Evolutionary conservation across 1,284 basidiomycete species (phyloP).

Genomic region (Fomitopsis schrenkii): DNA sequence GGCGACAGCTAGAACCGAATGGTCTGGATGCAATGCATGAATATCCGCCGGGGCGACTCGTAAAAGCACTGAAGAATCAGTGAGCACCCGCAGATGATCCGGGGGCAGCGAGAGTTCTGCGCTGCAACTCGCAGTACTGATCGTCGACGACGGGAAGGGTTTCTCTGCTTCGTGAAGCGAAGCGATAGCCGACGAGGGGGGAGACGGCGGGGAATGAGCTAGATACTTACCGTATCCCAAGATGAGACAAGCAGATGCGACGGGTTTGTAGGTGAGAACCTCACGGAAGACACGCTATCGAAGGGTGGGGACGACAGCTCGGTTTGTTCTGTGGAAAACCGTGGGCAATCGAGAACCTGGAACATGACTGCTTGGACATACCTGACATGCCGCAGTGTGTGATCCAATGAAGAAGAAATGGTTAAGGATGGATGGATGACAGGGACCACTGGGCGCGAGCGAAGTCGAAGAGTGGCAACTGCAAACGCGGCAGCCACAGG

Average conservation of each 20-base stretch:
- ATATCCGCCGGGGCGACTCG: background rate
- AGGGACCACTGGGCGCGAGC: background rate
- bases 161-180: too few species aligned
- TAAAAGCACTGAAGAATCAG: too few species aligned
- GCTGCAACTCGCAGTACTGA: too few species aligned
- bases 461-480: background rate
- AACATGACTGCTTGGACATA: background rate
- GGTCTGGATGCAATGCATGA: background rate
- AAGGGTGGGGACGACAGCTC: constrained; percentile 72
- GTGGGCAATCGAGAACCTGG: background rate
- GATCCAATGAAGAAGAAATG: background rate
- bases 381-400: background rate
- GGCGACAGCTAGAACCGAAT: background rate
- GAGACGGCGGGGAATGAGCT: too few species aligned
- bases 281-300: constrained; percentile 79
- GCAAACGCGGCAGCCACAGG: background rate
- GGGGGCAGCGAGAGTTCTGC: too few species aligned
- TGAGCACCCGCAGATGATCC: background rate
- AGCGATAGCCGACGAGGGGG: too few species aligned
- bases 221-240: constrained; percentile 78
- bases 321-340: constrained; percentile 30
- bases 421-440: background rate
- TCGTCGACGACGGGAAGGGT: too few species aligned
- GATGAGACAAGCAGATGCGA: constrained; percentile 76
- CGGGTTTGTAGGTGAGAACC: constrained; percentile 78